Evolutionary conservation across 345 rosid genomes (phyloP), one percentile per base, ranked within the genome.

Genomic region (Ceriops decandra): DNA sequence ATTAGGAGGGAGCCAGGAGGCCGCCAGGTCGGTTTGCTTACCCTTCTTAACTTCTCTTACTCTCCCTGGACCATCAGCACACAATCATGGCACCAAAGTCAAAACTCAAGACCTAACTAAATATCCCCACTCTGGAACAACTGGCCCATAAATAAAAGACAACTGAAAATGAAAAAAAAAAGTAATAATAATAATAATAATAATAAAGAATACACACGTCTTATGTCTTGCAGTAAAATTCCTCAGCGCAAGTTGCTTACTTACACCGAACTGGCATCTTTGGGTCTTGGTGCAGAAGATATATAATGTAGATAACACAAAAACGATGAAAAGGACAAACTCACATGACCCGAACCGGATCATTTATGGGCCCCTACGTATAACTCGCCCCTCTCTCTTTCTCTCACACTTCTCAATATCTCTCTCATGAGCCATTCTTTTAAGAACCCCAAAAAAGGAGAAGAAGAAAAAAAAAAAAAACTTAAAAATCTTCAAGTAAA

Each of bases 301-400:
- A 61, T n/a, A 51, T 46, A 71, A 6, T 8, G 59, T 56, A 74
- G 64, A 79, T 61, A 74, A 79, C 71, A 76, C 77, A 77, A 74
- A 74, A 82, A 79, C 80, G 80, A 84, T 84, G 90, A 85, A 84
- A 81, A 88, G 86, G 89, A 86, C 91, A 80, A 80, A 82, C 88
- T 85, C 95, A 86, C 95, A 86, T 85, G 95, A 86, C 85, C 62
- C 77, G 82, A 88, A 86, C 88, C 86, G 83, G 91, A 88, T 85
- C 82, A 82, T 79, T 80, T 82, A 86, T 86, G 87, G 95, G 89
- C 90, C 91, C 90, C 88, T 73, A 71, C 75, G 85, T 62, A 33
- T 52, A 57, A 57, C 60, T 63, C 46, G 22, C 52, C 68, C 71
- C 75, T 62, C 32, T 31, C 69, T 67, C 62, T 61, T 76, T 67